These are phyloP conservation scores for Lentinula guzmanii DNA, from an alignment of 768 basidiomycete species.

Conservation along the genomic window DNA sequence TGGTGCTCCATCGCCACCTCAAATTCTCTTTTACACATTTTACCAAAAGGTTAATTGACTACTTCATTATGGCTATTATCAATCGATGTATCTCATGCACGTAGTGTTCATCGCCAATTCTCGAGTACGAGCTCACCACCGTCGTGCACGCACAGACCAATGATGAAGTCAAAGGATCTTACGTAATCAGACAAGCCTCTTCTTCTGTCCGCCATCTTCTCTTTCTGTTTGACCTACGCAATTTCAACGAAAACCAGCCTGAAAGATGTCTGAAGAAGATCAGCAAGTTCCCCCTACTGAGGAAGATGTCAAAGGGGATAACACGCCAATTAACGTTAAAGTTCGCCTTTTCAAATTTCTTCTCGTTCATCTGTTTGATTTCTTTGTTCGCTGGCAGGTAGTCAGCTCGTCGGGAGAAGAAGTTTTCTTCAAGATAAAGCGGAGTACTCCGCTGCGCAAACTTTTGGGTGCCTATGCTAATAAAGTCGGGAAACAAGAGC, in stretches of 20 bases:
- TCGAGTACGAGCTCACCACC: background rate
- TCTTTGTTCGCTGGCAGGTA: slow-evolving; percentile 41
- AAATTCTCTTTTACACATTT: background rate
- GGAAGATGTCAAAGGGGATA: slow-evolving; percentile 52
- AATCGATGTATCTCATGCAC: background rate
- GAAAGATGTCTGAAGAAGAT: slow-evolving; percentile 50
- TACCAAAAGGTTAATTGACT: background rate
- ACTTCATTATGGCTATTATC: background rate
- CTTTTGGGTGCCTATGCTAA: slow-evolving; percentile 88
- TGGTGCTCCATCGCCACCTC: background rate
- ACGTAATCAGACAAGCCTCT: background rate
- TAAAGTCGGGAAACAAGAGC: slow-evolving; percentile 88
- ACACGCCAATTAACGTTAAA: slow-evolving; percentile 75
- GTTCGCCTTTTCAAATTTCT: slow-evolving; percentile 24
- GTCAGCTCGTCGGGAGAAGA: slow-evolving; percentile 74
- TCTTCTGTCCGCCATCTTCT: background rate
- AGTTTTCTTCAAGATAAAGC: slow-evolving; percentile 97
- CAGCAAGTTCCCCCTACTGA: slow-evolving; percentile 28
- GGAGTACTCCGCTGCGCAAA: slow-evolving; percentile 87
- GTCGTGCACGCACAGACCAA: background rate
- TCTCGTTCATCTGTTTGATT: background rate
- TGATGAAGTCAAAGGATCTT: background rate
- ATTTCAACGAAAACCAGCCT: background rate
- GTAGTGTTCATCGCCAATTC: background rate
- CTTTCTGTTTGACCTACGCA: background rate